Conservation (phyloP, 1,284 basidiomycete species). For the Violaceomyces palustris region DNA sequence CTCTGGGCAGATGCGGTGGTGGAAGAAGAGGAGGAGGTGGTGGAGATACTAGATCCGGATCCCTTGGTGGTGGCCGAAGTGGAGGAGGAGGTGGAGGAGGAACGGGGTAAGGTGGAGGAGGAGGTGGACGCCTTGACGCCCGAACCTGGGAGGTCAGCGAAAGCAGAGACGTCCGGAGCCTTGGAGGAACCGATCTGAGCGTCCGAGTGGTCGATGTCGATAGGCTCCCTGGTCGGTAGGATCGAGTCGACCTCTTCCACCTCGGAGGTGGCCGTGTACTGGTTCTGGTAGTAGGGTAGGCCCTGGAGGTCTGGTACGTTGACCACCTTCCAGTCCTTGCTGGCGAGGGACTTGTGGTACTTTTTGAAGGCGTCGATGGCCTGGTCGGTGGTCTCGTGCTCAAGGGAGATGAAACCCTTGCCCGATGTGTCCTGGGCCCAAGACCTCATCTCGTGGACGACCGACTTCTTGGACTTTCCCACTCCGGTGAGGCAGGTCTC, state of each 20-base stretch:
- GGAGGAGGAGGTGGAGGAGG: too few relatives aligned
- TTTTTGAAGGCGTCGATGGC: conserved; percentile 34
- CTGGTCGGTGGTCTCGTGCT: conserved; percentile 45
- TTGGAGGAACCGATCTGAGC: conserved; percentile 11
- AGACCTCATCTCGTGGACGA: conserved; percentile 20
- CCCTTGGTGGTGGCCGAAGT: too few relatives aligned
- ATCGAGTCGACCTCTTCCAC: conserved; percentile 22
- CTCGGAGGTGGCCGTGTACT: conserved; percentile 24
- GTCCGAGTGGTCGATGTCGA: conserved; percentile 28
- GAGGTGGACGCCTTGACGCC: too few relatives aligned
- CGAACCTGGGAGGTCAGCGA: conserved; percentile 15
- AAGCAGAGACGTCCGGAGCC: conserved; percentile 25
- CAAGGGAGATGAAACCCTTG: conserved; percentile 41
- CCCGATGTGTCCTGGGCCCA: conserved; percentile 21
- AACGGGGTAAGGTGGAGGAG: too few relatives aligned
- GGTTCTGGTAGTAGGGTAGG: conserved; percentile 43
- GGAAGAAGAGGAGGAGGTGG: too few relatives aligned
- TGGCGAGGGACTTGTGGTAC: conserved; percentile 19
- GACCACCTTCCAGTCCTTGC: conserved; percentile 27
- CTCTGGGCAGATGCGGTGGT: too few relatives aligned
- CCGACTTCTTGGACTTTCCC: conserved; percentile 20
- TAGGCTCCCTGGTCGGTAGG: conserved; percentile 18
- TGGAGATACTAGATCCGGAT: too few relatives aligned
- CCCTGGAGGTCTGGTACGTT: conserved; percentile 32
- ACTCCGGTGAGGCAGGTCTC: conserved; percentile 21